Evolutionary conservation across 2,329 filamentous ascomycete genomes (phyloP).

Genomic region (Didymella sp.): DNA sequence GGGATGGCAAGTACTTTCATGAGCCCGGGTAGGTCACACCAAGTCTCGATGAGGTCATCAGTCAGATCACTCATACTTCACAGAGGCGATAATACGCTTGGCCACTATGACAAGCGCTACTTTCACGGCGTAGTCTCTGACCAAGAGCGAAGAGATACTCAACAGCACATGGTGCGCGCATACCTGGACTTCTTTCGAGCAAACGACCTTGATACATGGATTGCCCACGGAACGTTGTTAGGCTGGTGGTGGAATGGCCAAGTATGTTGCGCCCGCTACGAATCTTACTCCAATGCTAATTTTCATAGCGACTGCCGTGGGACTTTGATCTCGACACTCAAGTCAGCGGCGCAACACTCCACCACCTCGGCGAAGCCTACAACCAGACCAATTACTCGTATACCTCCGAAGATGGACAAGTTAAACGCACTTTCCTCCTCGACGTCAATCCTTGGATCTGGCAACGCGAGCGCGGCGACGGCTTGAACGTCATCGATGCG

Average conservation of each 20-base stretch:
- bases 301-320: constrained; percentile 73
- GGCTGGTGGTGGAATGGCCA: constrained; percentile 88
- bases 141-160: constrained; percentile 68
- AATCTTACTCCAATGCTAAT: constrained; percentile 22
- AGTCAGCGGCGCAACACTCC: constrained; percentile 71
- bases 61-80: constrained; percentile 18
- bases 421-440: constrained; percentile 68
- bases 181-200: constrained; percentile 73
- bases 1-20: constrained; percentile 49
- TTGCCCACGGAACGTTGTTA: constrained; percentile 82
- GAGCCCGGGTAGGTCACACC: constrained; percentile 45
- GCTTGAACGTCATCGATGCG: constrained; percentile 81
- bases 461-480: constrained; percentile 68
- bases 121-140: constrained; percentile 70
- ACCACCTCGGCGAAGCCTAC: constrained; percentile 67
- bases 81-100: constrained; percentile 60
- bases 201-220: constrained; percentile 78
- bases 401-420: constrained; percentile 41
- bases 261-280: constrained; percentile 45
- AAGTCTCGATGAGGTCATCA: neutral
- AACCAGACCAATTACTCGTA: constrained; percentile 70
- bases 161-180: constrained; percentile 74
- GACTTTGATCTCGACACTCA: constrained; percentile 87
- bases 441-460: constrained; percentile 77
- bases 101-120: constrained; percentile 78